Conservation (phyloP, 306 rosid genomes). For the Quercus dentata region DNA sequence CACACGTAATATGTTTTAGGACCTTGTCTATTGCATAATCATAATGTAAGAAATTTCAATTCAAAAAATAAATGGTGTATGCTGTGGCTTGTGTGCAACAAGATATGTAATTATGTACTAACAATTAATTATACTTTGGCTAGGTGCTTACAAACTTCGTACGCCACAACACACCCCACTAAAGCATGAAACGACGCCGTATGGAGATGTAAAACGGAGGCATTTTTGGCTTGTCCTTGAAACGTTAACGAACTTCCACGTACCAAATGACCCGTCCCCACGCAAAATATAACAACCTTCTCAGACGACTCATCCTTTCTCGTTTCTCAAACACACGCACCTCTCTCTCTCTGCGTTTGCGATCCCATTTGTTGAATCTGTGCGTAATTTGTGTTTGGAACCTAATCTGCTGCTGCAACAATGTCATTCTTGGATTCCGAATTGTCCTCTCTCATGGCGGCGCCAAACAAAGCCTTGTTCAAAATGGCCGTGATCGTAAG, state of each 20-base stretch:
- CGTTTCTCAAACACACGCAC: slow-evolving; percentile 16
- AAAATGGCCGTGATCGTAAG: slow-evolving; percentile 77
- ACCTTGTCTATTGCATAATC: too few relatives aligned
- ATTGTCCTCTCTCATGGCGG: slow-evolving; percentile 36
- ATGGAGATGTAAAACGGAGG: too few relatives aligned
- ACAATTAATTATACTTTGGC: too few relatives aligned
- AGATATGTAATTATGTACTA: too few relatives aligned
- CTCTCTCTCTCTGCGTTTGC: slow-evolving; percentile 3
- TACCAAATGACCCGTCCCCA: slow-evolving; percentile 32
- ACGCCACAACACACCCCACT: too few relatives aligned
- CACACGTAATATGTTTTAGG: too few relatives aligned
- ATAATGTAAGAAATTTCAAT: too few relatives aligned
- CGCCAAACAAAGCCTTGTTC: slow-evolving; percentile 55
- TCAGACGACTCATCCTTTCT: neutral
- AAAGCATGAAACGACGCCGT: too few relatives aligned
- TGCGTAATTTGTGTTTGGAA: neutral
- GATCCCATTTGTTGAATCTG: neutral
- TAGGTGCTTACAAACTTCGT: too few relatives aligned
- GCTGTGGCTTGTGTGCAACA: too few relatives aligned
- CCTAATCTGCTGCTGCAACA: slow-evolving; percentile 23
- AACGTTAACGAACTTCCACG: slow-evolving; percentile 44
- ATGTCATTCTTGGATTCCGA: slow-evolving; percentile 90
- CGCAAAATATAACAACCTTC: slow-evolving; percentile 32
- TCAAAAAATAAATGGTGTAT: too few relatives aligned
- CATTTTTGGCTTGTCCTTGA: slow-evolving; percentile 17